Base-by-base conservation (phyloP, 2,329 filamentous ascomycete species). In the Fusarium neocosmosporiellum region DNA sequence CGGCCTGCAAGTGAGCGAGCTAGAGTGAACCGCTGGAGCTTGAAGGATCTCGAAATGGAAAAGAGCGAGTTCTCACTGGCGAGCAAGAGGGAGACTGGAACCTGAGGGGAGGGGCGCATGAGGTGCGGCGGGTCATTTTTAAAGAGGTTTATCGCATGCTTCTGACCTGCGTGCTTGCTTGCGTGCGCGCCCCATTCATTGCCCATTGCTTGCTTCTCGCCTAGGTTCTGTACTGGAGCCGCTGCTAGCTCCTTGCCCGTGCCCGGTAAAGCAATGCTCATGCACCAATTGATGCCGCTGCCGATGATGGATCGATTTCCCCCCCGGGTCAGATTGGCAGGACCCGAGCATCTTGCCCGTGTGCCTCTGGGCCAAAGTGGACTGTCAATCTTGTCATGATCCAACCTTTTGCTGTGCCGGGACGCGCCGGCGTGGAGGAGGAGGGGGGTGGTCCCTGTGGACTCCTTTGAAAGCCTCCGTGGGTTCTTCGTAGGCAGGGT, bases 371-470 rank as follows among this genome's bases (percentile, higher is more conserved):
- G 46, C 53, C 69, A 72, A 75, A 77, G 75, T 78, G 75, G 76
- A 78, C 73, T 78, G 76, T 77, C 66, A 50, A 66, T 65, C 65
- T 77, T 74, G 71, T 70, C 71, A 74, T 74, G 71, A 65, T 74
- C 65, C 71, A 72, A 63, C 53, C 33, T 55, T 36, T 36, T 43
- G 71, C 75, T 66, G 29, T 67, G 60, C 71, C 73, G 76, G 76
- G 76, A 69, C 71, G 69, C 76, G 72, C 76, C 76, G 76, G 75
- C 65, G 66, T 55, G 64, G 68, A 74, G 65, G 68, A 66, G 58
- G 48, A 59, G 73, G 61, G 58, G 69, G 58, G 62, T 73, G 61
- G 54, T 66, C 53, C 62, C 55, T 63, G 58, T 71, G 55, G 55
- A 43, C 37, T 71, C 46, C 27, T 50, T 5, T 50, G 18, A 50